Conservation (phyloP, 441 rosid genomes). For the Populus hybrid region DNA sequence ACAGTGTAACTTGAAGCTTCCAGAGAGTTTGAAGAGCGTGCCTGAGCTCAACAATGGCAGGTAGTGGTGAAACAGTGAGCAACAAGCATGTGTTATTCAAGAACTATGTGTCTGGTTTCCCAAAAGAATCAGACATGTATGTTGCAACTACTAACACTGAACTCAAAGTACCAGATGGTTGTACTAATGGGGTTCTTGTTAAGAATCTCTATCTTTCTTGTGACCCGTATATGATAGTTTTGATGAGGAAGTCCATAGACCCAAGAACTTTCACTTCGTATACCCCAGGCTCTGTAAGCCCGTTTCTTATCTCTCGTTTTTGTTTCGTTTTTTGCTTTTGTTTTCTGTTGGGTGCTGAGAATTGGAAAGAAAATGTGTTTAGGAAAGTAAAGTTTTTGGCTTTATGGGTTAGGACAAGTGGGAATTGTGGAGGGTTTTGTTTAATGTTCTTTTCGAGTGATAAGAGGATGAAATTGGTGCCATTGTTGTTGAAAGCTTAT, state of each 20-base stretch:
- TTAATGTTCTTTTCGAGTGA: background rate
- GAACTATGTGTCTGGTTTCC: slow-evolving; percentile 31
- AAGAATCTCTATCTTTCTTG: slow-evolving; percentile 59
- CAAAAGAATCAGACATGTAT: slow-evolving; percentile 40
- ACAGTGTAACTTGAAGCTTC: background rate
- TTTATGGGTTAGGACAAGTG: background rate
- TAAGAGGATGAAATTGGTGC: background rate
- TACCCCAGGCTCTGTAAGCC: slow-evolving; percentile 35
- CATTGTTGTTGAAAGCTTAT: background rate
- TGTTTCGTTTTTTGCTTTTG: background rate
- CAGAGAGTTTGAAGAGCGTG: background rate
- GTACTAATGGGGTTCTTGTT: slow-evolving; percentile 31
- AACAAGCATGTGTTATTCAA: slow-evolving; percentile 39
- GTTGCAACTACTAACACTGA: slow-evolving; percentile 4
- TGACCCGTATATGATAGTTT: slow-evolving; percentile 59
- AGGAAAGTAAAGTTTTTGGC: background rate
- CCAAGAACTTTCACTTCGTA: slow-evolving; percentile 23
- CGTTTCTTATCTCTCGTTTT: background rate
- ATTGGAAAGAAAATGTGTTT: background rate
- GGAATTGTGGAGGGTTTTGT: background rate
- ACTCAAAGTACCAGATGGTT: slow-evolving; percentile 41
- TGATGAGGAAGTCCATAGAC: slow-evolving; percentile 19
- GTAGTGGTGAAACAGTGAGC: background rate
- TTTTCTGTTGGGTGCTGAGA: background rate
- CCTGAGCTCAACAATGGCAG: background rate